Conservation (phyloP, 2,329 filamentous ascomycete species). For the Phyllosticta citrichinensis region DNA sequence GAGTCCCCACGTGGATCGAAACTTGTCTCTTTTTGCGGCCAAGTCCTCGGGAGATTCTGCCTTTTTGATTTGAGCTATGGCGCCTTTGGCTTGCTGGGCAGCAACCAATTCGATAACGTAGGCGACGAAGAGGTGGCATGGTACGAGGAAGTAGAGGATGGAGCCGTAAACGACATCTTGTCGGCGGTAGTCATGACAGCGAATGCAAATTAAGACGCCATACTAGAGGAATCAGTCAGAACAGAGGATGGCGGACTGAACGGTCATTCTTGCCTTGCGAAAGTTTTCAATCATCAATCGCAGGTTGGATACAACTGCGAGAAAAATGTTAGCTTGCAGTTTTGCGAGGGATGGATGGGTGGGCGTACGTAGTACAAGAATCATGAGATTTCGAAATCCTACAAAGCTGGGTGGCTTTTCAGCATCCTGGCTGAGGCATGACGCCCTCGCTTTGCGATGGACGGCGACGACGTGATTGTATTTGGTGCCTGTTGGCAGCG, state of each 20-base stretch:
- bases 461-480: conserved; percentile 90
- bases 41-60: conserved; percentile 36
- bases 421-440: conserved; percentile 79
- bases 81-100: conserved; percentile 64
- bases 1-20: conserved; percentile 67
- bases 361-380: conserved; percentile 69
- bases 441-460: conserved; percentile 61
- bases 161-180: conserved; percentile 68
- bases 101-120: conserved; percentile 83
- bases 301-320: conserved; percentile 76
- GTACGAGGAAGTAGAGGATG: conserved; percentile 75
- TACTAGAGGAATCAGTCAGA: conserved; percentile 48
- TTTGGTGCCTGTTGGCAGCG: conserved; percentile 39
- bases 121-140: conserved; percentile 80
- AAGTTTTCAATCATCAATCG: conserved; percentile 94
- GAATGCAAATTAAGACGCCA: conserved; percentile 84
- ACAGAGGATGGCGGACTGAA: conserved; percentile 8
- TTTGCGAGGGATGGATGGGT: background rate
- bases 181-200: conserved; percentile 75
- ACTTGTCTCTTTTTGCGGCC: conserved; percentile 51
- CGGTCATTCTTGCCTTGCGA: conserved; percentile 57
- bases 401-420: conserved; percentile 69
- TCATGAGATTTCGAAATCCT: conserved; percentile 93
- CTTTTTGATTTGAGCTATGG: conserved; percentile 47
- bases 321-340: conserved; percentile 16